These are phyloP conservation scores for Phaeosphaeria sp. DNA, from an alignment of 2,329 filamentous ascomycete genomes.

Conservation along the genomic window DNA sequence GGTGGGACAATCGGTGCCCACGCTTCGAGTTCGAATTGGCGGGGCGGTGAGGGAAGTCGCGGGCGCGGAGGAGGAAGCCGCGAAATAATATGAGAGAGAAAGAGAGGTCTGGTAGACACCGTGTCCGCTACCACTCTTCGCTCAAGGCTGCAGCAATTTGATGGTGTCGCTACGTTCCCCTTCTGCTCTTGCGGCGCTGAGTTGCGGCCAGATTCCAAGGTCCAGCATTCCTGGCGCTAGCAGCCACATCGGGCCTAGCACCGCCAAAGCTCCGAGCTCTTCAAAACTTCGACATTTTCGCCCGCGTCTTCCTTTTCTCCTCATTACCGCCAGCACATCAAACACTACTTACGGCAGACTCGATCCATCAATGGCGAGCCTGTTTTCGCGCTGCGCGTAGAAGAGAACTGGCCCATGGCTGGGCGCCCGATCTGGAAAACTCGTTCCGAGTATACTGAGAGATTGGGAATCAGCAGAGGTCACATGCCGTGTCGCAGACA, in stretches of 20 bases:
- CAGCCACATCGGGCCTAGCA: conserved; percentile 28
- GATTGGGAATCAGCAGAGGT: conserved; percentile 77
- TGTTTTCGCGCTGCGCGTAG: conserved; percentile 76
- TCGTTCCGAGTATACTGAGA: conserved; percentile 69
- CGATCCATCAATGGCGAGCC: conserved; percentile 57
- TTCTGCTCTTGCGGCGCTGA: conserved; percentile 25
- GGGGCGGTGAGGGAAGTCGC: conserved; percentile 26
- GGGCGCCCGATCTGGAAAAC: conserved; percentile 73
- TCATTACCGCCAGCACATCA: conserved; percentile 62
- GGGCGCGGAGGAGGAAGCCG: conserved; percentile 9
- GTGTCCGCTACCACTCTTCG: conserved; percentile 14
- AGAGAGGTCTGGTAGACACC: conserved; percentile 14
- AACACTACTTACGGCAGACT: conserved; percentile 68
- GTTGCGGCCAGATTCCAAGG: conserved; percentile 43
- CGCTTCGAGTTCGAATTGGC: conserved; percentile 39
- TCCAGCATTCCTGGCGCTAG: conserved; percentile 22
- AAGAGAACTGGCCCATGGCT: conserved; percentile 69
- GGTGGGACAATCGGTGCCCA: conserved; percentile 36
- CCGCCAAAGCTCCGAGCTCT: conserved; percentile 20
- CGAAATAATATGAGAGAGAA: not conserved
- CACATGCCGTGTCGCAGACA: conserved; percentile 53
- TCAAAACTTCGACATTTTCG: conserved; percentile 44
- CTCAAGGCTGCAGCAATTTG: conserved; percentile 16
- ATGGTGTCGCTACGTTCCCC: conserved; percentile 32
- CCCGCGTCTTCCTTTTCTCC: conserved; percentile 48